Conservation (phyloP, 108 stramenopile genomes). For the Skeletonema costatum region DNA sequence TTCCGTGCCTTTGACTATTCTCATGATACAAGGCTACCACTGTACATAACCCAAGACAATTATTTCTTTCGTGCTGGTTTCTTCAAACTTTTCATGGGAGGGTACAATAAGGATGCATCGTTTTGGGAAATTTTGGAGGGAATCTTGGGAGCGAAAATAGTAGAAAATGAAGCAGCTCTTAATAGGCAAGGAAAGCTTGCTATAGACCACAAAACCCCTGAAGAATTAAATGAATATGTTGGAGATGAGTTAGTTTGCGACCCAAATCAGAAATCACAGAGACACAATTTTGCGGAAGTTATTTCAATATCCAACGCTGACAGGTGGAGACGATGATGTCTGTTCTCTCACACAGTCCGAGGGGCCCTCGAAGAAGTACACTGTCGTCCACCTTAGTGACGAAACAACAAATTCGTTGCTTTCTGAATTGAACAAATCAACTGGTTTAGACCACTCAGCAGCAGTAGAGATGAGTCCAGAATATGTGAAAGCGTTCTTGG, state of each 20-base stretch:
- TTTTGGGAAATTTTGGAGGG: not conserved
- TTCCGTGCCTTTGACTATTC: constrained; percentile 1
- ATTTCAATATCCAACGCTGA: not conserved
- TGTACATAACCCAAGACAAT: constrained; percentile 4
- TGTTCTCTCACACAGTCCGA: not conserved
- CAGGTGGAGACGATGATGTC: not conserved
- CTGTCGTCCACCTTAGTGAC: constrained; percentile 1
- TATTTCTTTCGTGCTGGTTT: not conserved
- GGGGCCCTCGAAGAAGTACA: constrained; percentile 5
- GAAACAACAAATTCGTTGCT: not conserved
- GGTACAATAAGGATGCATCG: not conserved
- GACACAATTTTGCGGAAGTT: not conserved
- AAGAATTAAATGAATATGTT: not conserved
- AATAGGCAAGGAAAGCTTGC: not conserved
- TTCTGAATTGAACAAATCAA: not conserved
- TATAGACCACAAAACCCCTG: not conserved
- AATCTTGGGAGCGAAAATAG: not conserved
- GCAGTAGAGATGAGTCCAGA: not conserved
- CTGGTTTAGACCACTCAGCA: constrained; percentile 1
- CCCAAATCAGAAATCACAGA: constrained; percentile 3
- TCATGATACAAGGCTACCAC: not conserved
- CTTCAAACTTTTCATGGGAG: not conserved
- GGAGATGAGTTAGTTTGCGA: not conserved
- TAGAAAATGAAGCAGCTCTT: not conserved
- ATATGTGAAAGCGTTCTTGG: constrained; percentile 3